These are phyloP conservation scores for Annulohypoxylon maeteangense DNA, from an alignment of 495 filamentous ascomycete genomes.

Conservation along the genomic window DNA sequence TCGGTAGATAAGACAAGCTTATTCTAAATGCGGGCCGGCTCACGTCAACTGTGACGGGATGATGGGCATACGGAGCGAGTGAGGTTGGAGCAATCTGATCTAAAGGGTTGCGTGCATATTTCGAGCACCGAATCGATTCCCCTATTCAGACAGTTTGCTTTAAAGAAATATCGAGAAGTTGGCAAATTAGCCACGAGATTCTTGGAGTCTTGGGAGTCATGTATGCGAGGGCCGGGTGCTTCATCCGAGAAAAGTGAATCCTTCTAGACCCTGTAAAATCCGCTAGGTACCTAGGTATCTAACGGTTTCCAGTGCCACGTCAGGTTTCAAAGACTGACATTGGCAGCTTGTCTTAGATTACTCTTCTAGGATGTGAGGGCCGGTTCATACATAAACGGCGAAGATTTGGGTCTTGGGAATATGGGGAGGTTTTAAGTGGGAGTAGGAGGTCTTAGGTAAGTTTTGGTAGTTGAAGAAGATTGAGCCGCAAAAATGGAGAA, in stretches of 20 bases:
- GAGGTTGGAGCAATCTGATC: slow-evolving; percentile 18
- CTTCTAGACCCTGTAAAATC: slow-evolving; percentile 3
- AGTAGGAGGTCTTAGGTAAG: background rate
- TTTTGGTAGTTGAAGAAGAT: slow-evolving; percentile 33
- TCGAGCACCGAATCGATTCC: slow-evolving; percentile 29
- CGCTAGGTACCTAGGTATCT: slow-evolving; percentile 8
- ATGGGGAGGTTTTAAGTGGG: background rate
- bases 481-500: slow-evolving; percentile 41
- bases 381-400: slow-evolving; percentile 15
- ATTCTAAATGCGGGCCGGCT: slow-evolving; percentile 13
- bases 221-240: slow-evolving; percentile 40
- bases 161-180: slow-evolving; percentile 9
- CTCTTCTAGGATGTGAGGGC: background rate
- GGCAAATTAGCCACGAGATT: slow-evolving; percentile 22
- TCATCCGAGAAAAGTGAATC: slow-evolving; percentile 39
- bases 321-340: slow-evolving; percentile 13
- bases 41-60: slow-evolving; percentile 17
- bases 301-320: slow-evolving; percentile 35
- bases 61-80: background rate
- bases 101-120: slow-evolving; percentile 40
- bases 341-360: slow-evolving; percentile 36
- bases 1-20: slow-evolving; percentile 17
- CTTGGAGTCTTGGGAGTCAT: background rate
- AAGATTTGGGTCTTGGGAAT: slow-evolving; percentile 7
- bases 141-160: slow-evolving; percentile 7